Evolutionary conservation across 352 stramenopile species (phyloP), one percentile per base, ranked within the genome.

Genomic region (Peronospora destructor): DNA sequence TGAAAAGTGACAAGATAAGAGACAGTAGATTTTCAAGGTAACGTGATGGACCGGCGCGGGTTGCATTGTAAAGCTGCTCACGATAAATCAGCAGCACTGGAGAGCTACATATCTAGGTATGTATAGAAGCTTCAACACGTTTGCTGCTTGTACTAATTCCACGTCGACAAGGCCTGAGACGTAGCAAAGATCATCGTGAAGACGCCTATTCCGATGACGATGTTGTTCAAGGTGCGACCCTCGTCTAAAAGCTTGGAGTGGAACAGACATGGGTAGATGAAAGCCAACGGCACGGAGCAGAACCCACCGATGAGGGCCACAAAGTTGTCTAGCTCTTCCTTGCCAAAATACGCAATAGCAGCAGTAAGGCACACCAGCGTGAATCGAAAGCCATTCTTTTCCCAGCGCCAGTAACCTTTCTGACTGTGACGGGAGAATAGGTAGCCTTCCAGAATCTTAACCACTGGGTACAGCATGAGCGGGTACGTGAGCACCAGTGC

Each of bases 221-320:
- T 26, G 16, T 56, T 59, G 61, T 86, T 81, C 14, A 77, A 48
- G 12, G 53, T 47, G 14, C 71, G 59, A 9, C 71, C 66, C 6
- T 76, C 66, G 46, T 74, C 40, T 36, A 83, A 61, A 41, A 83
- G 60, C 45, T 61, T 59, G 3, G 66, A 83, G 56, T 86, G 75
- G 49, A 86, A 86, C 9, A 86, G 45, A 30, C 72, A 83, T 30
- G 75, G 75, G 39, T 86, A 86, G 56, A 86, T 84, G 49, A 86
- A 86, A 11, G 72, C 75, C 17, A 86, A 59, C 37, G 75, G 75
- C 30, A 86, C 75, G 28, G 72, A 86, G 67, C 75, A 86, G 45
- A 86, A 86, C 11, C 72, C 75, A 14, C 75, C 75, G 41, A 86
- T 79, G 25, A 86, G 61, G n/a, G 75, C 71, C 16, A 86, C 75